These are phyloP conservation scores for Furcasterigmium furcatum DNA, from an alignment of 2,329 filamentous ascomycete genomes.

Conservation along the genomic window DNA sequence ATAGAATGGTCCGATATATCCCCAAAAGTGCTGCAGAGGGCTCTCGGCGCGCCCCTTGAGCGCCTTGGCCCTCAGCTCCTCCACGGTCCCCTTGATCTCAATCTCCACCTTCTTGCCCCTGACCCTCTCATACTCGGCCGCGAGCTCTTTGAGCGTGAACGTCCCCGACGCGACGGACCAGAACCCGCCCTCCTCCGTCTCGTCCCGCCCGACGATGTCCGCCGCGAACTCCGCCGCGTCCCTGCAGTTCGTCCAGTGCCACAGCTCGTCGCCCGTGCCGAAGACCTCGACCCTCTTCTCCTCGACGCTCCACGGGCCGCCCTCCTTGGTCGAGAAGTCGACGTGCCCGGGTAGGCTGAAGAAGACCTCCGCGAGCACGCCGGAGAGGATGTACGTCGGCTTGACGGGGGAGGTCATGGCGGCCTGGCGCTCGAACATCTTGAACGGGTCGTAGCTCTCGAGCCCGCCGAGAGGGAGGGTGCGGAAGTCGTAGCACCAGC, in stretches of 20 bases:
- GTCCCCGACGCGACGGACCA: neutral
- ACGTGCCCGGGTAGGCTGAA: constrained; percentile 9
- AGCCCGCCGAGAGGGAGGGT: constrained; percentile 18
- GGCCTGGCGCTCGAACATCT: constrained; percentile 22
- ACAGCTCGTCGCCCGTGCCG: constrained; percentile 4
- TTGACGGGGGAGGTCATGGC: constrained; percentile 18
- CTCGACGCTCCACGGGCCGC: neutral
- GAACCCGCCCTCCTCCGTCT: neutral
- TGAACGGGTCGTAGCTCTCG: constrained; percentile 26
- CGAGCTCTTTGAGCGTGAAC: neutral
- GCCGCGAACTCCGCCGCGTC: constrained; percentile 6
- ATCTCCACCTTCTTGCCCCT: neutral
- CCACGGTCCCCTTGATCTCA: neutral
- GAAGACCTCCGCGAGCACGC: constrained; percentile 20
- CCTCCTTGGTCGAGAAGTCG: neutral
- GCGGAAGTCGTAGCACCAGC: constrained; percentile 27
- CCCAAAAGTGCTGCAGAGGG: neutral
- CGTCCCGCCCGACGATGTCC: neutral
- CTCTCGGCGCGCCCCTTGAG: neutral
- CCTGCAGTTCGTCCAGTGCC: constrained; percentile 2
- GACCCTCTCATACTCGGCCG: neutral
- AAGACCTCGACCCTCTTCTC: neutral
- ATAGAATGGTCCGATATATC: constrained; percentile 5
- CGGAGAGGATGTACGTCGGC: constrained; percentile 23
- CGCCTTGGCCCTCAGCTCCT: neutral